Evolutionary conservation across 2,329 filamentous ascomycete species (phyloP).

Genomic region (Blastomyces emzantsi): DNA sequence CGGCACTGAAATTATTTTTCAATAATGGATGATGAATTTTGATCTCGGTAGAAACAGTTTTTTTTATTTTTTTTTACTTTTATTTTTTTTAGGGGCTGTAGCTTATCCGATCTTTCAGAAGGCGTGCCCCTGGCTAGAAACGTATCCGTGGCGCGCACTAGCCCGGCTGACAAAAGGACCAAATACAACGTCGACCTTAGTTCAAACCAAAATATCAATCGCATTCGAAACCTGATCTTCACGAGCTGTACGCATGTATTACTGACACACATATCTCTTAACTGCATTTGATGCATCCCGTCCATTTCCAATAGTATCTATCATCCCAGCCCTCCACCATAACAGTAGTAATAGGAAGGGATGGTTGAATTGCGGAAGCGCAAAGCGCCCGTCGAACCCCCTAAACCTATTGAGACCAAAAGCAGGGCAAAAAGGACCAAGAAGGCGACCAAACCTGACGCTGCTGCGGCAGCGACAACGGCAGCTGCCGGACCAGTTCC

Average conservation of each 20-base stretch:
- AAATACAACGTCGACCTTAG: too few species aligned
- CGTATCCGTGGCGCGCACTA: too few species aligned
- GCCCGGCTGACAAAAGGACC: too few species aligned
- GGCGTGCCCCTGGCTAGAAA: too few species aligned
- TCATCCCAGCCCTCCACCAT: background rate
- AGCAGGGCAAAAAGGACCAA: slow-evolving; percentile 36
- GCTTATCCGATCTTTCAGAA: too few species aligned
- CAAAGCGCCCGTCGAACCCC: slow-evolving; percentile 44
- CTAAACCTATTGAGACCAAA: slow-evolving; percentile 41
- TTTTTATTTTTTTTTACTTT: too few species aligned
- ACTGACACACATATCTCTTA: background rate
- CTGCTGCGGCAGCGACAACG: background rate
- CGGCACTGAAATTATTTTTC: background rate
- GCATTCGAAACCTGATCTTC: background rate
- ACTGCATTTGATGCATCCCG: background rate
- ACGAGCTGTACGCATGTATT: background rate
- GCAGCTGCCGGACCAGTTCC: slow-evolving; percentile 16
- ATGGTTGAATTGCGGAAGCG: slow-evolving; percentile 55
- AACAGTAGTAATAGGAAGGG: slow-evolving; percentile 5
- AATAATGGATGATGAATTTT: background rate
- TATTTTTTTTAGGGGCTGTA: too few species aligned
- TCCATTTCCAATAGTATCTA: background rate
- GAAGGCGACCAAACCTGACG: slow-evolving; percentile 1
- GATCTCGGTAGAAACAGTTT: background rate
- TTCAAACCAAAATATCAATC: too few species aligned